A percentile compares a stretch with the other conserved stretches of the same genome.
Evolutionary conservation across 306 rosid genomes (phyloP).

Genomic region (Vigna nakashimae): DNA sequence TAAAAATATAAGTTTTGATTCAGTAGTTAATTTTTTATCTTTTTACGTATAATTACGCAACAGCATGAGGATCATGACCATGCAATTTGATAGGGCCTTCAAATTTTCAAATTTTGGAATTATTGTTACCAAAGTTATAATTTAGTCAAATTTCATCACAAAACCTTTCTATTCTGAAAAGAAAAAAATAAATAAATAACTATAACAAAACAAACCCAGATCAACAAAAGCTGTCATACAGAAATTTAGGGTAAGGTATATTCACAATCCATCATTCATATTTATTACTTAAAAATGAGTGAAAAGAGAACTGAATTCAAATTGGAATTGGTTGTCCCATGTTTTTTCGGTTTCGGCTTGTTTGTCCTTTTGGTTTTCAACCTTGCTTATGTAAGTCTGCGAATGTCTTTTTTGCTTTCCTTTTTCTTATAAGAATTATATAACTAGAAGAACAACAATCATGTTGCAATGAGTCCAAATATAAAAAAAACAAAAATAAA

Average conservation of each 20-base stretch:
- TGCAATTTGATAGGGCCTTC: no score
- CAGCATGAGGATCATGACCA: no score
- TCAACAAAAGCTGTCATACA: neutral
- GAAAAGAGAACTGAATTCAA: neutral
- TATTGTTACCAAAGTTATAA: no score
- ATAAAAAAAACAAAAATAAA: neutral
- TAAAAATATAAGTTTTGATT: no score
- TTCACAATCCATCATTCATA: neutral
- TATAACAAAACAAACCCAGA: no score
- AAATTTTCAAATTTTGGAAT: no score
- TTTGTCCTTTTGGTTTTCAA: neutral
- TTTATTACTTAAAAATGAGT: neutral
- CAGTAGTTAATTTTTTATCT: no score
- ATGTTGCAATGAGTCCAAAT: neutral
- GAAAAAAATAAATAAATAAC: neutral
- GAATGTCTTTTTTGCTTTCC: neutral
- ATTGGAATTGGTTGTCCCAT: neutral
- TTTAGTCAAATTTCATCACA: neutral
- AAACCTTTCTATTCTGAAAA: neutral
- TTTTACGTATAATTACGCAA: no score
- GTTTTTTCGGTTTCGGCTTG: slow-evolving; percentile 14
- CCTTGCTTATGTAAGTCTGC: neutral
- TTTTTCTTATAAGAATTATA: neutral
- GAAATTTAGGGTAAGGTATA: neutral
- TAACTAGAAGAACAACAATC: neutral